Evolutionary conservation across 345 rosid species (phyloP).

Genomic region (Acer campestre): DNA sequence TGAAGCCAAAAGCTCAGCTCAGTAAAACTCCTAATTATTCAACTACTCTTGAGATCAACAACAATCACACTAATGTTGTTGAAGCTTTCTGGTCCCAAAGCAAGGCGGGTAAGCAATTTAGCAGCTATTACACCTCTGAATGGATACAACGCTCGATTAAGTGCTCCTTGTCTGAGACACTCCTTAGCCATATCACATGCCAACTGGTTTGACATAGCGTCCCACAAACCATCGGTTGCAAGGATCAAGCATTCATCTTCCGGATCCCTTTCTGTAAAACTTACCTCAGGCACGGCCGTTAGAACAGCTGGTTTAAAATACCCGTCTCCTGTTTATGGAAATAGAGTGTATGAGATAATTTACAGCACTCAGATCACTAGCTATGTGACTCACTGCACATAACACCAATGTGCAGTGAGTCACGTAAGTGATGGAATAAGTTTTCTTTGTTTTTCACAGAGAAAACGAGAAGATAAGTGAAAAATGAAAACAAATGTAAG

Average conservation of each 20-base stretch:
- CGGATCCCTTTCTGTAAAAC: constrained; percentile 46
- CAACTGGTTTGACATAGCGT: constrained; percentile 61
- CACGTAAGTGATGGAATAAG: no score
- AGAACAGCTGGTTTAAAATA: constrained; percentile 63
- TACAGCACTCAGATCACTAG: not conserved
- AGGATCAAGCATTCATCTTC: constrained; percentile 72
- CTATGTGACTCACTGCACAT: no score
- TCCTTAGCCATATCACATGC: constrained; percentile 62
- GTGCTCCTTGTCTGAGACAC: constrained; percentile 41
- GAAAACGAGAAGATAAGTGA: no score
- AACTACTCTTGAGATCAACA: constrained; percentile 55
- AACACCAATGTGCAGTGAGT: no score
- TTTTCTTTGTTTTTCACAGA: no score
- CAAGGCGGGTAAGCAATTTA: constrained; percentile 68
- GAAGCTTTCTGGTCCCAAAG: constrained; percentile 63
- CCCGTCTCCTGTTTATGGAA: constrained; percentile 54
- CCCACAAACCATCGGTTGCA: constrained; percentile 88
- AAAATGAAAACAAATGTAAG: no score
- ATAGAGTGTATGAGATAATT: not conserved
- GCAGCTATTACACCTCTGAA: constrained; percentile 64
- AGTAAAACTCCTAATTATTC: not conserved
- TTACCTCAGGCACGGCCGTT: constrained; percentile 63
- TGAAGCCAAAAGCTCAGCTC: constrained; percentile 69
- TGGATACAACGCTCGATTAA: constrained; percentile 32
- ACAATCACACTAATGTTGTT: constrained; percentile 84